These are phyloP conservation scores for Neurospora sp. DNA, from an alignment of 495 filamentous ascomycete genomes.

Conservation along the genomic window DNA sequence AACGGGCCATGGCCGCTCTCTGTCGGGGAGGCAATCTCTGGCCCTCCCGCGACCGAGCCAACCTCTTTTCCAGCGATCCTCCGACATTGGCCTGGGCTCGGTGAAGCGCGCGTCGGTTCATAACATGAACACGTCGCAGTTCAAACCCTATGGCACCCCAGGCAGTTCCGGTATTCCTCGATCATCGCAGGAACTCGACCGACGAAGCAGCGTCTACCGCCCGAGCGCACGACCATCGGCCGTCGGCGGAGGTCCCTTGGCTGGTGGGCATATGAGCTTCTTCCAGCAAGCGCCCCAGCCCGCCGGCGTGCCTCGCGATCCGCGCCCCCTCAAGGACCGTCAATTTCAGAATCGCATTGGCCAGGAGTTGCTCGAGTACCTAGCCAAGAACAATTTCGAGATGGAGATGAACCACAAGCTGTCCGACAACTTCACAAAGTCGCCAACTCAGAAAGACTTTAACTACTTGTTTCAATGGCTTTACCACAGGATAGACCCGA, in stretches of 20 bases:
- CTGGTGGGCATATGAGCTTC: constrained; percentile 67
- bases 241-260: constrained; percentile 37
- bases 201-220: constrained; percentile 82
- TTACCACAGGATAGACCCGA: constrained; percentile 87
- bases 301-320: constrained; percentile 74
- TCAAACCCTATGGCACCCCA: constrained; percentile 35
- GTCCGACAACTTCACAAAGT: constrained; percentile 74
- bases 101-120: constrained; percentile 79
- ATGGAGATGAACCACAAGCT: constrained; percentile 92
- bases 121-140: constrained; percentile 53
- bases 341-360: constrained; percentile 71
- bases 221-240: constrained; percentile 39
- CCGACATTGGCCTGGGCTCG: constrained; percentile 71
- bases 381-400: constrained; percentile 87
- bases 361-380: constrained; percentile 83
- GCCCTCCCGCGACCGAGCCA: constrained; percentile 70
- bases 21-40: constrained; percentile 77
- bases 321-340: constrained; percentile 76
- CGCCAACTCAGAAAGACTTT: constrained; percentile 97
- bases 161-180: constrained; percentile 21
- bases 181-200: constrained; percentile 41
- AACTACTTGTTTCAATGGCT: constrained; percentile 95
- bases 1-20: constrained; percentile 61
- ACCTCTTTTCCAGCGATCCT: constrained; percentile 73
- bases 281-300: constrained; percentile 74